phyloP scores from a whole-genome alignment of 768 basidiomycete genomes.

The Tylopilus sp. region DNA sequence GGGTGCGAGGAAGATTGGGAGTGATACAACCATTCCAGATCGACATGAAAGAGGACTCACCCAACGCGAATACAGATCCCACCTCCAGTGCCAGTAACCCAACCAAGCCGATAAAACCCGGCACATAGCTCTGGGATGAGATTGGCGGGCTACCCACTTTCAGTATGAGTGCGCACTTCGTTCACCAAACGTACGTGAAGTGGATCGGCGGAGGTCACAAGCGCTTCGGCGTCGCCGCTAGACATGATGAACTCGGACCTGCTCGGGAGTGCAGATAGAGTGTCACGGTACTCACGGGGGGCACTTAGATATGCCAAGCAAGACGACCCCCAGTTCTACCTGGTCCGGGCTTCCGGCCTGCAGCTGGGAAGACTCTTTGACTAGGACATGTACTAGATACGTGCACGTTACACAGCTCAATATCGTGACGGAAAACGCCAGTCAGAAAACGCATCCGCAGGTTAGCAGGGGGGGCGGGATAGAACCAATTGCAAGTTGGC shows the following conservation, averaged over 20 bases:
- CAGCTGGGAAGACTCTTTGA: no score
- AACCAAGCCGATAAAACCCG: constrained; percentile 82
- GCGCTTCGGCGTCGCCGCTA: constrained; percentile 37
- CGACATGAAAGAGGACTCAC: constrained; percentile 37
- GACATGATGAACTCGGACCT: constrained; percentile 15
- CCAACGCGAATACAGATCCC: constrained; percentile 72
- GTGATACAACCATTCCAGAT: neutral
- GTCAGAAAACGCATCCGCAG: no score
- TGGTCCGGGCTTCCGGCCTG: no score
- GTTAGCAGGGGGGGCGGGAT: no score
- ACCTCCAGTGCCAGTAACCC: constrained; percentile 90
- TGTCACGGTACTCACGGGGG: no score
- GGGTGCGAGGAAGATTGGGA: neutral
- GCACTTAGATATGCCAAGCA: no score
- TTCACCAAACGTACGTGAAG: constrained; percentile 46
- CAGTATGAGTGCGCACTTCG: neutral
- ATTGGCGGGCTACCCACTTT: constrained; percentile 70
- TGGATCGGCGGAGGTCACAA: constrained; percentile 60
- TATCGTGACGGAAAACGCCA: no score
- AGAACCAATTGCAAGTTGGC: no score
- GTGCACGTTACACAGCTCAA: no score
- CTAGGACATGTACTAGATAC: no score
- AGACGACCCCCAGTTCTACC: no score
- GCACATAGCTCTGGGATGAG: constrained; percentile 83
- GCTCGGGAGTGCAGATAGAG: no score